Base-by-base conservation (phyloP, 75 land plant genomes). In the Sequoiadendron giganteum region DNA sequence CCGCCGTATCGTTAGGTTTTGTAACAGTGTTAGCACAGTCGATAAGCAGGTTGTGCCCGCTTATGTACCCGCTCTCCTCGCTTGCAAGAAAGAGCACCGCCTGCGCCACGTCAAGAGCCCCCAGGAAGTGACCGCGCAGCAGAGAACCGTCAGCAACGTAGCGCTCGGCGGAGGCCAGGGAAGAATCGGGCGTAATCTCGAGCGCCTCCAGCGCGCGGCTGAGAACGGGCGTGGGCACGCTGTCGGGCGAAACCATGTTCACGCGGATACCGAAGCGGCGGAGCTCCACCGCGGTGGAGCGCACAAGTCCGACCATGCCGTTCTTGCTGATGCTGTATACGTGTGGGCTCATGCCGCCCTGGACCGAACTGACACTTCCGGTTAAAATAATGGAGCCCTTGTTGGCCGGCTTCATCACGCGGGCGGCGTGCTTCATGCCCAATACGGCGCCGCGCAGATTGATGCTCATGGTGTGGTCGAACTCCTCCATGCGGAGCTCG, bases 161-260 rank as follows among this genome's bases (percentile, higher is more conserved):
- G 1, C 88, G 76, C 85, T 89, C 85, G 6, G 65, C 83, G 15
- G 89, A 40, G 10, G 39, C 40, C 85, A 83, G 13, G 7, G 81
- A 85, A 15, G 39, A 55, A 11, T 75, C 77, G 14, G 81, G 30
- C 55, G 10, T 43, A 34, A 81, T 79, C 21, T 90, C 21, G 68
- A 91, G 81, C 86, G 43, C 81, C n/a, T 75, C 84, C 56, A 75
- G 10, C 2, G 82, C 91, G 8, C 78, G 25, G 15, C 73, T 73
- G n/a, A 82, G 84, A 42, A 91, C 2, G 0, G 92, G 92, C 56
- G 97, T 96, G 38, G 93, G 91, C 1, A 93, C 92, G 13, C 93
- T 95, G 54, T 83, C 93, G 0, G 96, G 97, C 15, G 96, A 93
- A 49, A 96, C 86, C 91, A 93, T 89, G 61, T 96, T 96, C 13